Evolutionary conservation across 2,329 filamentous ascomycete species (phyloP).

Genomic region (Boeremia lycopersici): DNA sequence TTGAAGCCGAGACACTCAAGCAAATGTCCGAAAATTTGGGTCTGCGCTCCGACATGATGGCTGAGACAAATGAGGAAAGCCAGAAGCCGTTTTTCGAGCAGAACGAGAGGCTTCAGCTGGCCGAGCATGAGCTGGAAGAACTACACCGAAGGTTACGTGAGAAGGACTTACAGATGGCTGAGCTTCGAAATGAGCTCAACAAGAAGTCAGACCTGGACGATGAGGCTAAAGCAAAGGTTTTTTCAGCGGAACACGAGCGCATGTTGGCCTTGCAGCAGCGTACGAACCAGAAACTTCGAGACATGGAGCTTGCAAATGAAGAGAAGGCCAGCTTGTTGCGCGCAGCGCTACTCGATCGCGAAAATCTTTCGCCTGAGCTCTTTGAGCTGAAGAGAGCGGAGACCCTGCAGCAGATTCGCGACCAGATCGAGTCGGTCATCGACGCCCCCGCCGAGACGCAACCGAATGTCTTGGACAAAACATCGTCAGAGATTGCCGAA

Average conservation of each 20-base stretch:
- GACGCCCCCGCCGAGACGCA: conserved; percentile 41
- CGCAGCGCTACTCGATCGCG: conserved; percentile 40
- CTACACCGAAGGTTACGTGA: conserved; percentile 43
- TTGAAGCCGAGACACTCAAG: conserved; percentile 50
- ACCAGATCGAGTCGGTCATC: conserved; percentile 41
- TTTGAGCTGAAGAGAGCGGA: conserved; percentile 41
- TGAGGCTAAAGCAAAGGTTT: conserved; percentile 34
- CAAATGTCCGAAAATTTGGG: conserved; percentile 51
- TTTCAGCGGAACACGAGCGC: conserved; percentile 45
- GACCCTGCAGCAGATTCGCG: conserved; percentile 39
- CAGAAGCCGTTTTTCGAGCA: conserved; percentile 49
- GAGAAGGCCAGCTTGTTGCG: conserved; percentile 44
- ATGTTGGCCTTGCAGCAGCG: conserved; percentile 43
- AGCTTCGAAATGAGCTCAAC: conserved; percentile 45
- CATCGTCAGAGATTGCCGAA: conserved; percentile 43
- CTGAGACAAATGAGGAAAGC: conserved; percentile 42
- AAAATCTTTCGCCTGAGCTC: conserved; percentile 42
- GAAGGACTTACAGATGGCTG: conserved; percentile 44
- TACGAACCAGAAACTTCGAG: conserved; percentile 42
- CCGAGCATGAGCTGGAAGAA: conserved; percentile 44
- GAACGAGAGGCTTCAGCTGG: conserved; percentile 45
- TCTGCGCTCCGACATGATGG: conserved; percentile 46
- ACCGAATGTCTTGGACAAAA: conserved; percentile 37
- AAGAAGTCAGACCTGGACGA: conserved; percentile 43
- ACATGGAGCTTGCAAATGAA: conserved; percentile 44